Percentiles rank a stretch among this genome's conserved stretches.
Evolutionary conservation across 345 rosid species (phyloP).

Genomic region (Aquilaria yunnanensis): DNA sequence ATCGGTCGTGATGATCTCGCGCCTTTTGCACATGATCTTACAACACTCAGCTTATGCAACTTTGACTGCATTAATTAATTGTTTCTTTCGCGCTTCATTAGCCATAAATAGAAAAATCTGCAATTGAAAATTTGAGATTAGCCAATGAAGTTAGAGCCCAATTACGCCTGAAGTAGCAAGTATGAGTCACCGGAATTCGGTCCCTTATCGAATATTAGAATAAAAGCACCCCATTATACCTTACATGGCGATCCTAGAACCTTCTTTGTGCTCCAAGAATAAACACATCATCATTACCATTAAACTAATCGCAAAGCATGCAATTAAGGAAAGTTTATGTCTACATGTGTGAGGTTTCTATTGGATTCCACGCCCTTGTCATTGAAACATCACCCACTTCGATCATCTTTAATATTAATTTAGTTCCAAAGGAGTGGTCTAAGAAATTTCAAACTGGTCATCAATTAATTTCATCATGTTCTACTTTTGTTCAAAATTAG

Average conservation of each 20-base stretch:
- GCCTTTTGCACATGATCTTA: conserved; percentile 10
- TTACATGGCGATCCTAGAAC: conserved; percentile 41
- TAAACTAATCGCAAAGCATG: conserved; percentile 26
- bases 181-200: conserved; percentile 24
- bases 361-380: conserved; percentile 31
- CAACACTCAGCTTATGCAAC: neutral
- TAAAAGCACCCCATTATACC: conserved; percentile 26
- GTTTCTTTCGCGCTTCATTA: conserved; percentile 18
- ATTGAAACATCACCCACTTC: conserved; percentile 35
- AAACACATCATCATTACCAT: conserved; percentile 4
- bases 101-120: conserved; percentile 27
- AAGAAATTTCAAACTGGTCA: neutral
- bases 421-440: neutral
- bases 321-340: conserved; percentile 15
- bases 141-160: conserved; percentile 26
- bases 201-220: conserved; percentile 14
- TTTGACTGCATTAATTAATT: conserved; percentile 9
- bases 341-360: conserved; percentile 29
- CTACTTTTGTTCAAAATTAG: too few species aligned
- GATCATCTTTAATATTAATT: conserved; percentile 9
- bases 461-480: too few species aligned
- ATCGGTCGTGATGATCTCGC: neutral
- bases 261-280: conserved; percentile 24
- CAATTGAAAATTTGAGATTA: conserved; percentile 6
- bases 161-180: conserved; percentile 22